These are phyloP conservation scores for Carpinus viminea DNA, from an alignment of 306 rosid species.

Conservation along the genomic window DNA sequence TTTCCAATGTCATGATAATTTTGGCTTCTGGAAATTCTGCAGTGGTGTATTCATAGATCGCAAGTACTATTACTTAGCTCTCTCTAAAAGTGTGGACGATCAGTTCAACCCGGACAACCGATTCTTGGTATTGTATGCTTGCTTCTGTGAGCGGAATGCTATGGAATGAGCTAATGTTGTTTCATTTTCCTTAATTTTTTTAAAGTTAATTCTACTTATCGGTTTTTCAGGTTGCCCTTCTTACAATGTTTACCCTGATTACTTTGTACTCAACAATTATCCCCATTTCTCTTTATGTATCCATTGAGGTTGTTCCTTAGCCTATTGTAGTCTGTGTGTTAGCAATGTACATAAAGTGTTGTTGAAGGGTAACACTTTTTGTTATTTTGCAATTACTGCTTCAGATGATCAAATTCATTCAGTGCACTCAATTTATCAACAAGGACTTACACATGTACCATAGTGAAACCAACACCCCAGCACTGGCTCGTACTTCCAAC, in stretches of 20 bases:
- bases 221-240: constrained; percentile 67
- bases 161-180: constrained; percentile 4
- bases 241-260: constrained; percentile 92
- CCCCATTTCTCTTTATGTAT: constrained; percentile 96
- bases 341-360: constrained; percentile 1
- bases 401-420: constrained; percentile 98
- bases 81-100: constrained; percentile 50
- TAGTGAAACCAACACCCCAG: constrained; percentile 85
- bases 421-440: constrained; percentile 90
- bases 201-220: constrained; percentile 29
- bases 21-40: constrained; percentile 32
- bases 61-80: constrained; percentile 80
- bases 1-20: constrained; percentile 14
- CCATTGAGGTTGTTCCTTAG: constrained; percentile 79
- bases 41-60: constrained; percentile 77
- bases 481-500: constrained; percentile 96
- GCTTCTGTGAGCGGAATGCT: constrained; percentile 26
- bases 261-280: constrained; percentile 90
- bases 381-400: constrained; percentile 22
- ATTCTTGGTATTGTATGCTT: constrained; percentile 61
- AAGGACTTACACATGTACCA: constrained; percentile 93
- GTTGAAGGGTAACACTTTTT: constrained; percentile 24
- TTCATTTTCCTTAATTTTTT: constrained; percentile 16
- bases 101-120: constrained; percentile 81
- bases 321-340: constrained; percentile 23